Conservation (phyloP, 2,329 filamentous ascomycete genomes). For the Fusarium secorum region DNA sequence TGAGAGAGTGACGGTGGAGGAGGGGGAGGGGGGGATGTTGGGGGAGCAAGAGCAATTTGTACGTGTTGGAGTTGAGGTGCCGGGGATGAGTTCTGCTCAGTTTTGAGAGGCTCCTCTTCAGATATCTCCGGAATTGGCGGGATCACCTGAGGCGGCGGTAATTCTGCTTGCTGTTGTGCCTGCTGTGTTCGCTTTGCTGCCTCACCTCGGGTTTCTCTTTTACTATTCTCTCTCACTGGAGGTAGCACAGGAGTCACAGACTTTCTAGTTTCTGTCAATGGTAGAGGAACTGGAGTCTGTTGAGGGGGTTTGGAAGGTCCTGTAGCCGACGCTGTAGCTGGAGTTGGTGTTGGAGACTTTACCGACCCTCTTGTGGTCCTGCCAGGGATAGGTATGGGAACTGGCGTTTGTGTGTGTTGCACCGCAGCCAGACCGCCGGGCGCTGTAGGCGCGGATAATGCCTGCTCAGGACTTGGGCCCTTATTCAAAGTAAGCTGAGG, state of each 20-base stretch:
- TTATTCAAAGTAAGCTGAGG: conserved; percentile 47
- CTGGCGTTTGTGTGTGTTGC: conserved; percentile 52
- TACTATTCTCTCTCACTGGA: conserved; percentile 45
- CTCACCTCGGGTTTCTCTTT: conserved; percentile 57
- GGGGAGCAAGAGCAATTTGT: conserved; percentile 4
- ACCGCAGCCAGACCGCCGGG: conserved; percentile 26
- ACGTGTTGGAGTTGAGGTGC: conserved; percentile 34
- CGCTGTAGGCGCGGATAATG: conserved; percentile 28
- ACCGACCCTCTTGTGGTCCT: conserved; percentile 43
- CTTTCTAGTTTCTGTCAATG: conserved; percentile 45
- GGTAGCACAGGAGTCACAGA: conserved; percentile 46
- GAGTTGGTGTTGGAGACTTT: conserved; percentile 44
- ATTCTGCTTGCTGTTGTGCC: conserved; percentile 35
- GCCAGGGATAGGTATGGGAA: conserved; percentile 50
- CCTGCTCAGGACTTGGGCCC: conserved; percentile 34
- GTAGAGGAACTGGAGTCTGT: conserved; percentile 51
- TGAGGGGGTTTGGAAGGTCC: conserved; percentile 45
- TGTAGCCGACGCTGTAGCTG: conserved; percentile 38
- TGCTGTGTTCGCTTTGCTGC: conserved; percentile 53
- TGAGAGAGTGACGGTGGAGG: conserved; percentile 14
- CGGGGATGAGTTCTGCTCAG: conserved; percentile 31
- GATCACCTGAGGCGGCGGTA: conserved; percentile 3
- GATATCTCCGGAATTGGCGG: conserved; percentile 5
- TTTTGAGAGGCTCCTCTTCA: conserved; percentile 31
- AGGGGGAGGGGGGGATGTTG: conserved; percentile 13